Percentiles rank a stretch among this genome's conserved stretches.
Conservation (phyloP, 2,329 filamentous ascomycete genomes). For the Talaromyces sp. region DNA sequence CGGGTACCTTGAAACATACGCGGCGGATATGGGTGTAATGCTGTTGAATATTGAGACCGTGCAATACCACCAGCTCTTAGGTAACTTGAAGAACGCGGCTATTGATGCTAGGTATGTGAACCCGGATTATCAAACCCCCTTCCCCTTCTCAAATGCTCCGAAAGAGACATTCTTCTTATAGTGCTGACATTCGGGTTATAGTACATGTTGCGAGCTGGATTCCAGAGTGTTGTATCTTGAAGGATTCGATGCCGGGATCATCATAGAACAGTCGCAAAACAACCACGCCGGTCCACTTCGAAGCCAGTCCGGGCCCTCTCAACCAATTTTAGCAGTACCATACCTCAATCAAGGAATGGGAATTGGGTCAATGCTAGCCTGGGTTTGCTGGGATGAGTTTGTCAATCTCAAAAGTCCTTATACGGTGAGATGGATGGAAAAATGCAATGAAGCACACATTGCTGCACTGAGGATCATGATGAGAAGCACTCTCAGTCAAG, state of each 20-base stretch:
- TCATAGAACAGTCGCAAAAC: slow-evolving; percentile 8
- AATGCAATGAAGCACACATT: slow-evolving; percentile 9
- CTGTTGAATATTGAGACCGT: slow-evolving; percentile 8
- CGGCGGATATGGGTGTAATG: slow-evolving; percentile 9
- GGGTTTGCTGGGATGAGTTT: slow-evolving; percentile 27
- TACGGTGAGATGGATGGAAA: slow-evolving; percentile 24
- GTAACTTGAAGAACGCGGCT: slow-evolving; percentile 7
- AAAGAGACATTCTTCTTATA: neutral
- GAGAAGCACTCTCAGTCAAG: slow-evolving; percentile 9
- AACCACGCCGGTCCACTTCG: slow-evolving; percentile 6
- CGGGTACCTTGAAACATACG: slow-evolving; percentile 10
- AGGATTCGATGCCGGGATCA: slow-evolving; percentile 9
- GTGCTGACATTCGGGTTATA: neutral
- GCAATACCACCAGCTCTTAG: slow-evolving; percentile 1
- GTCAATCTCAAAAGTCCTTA: slow-evolving; percentile 23
- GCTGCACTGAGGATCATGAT: slow-evolving; percentile 6
- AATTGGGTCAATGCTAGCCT: slow-evolving; percentile 22
- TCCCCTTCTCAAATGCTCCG: neutral
- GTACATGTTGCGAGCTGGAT: slow-evolving; percentile 7
- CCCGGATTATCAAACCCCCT: neutral
- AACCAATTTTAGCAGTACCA: slow-evolving; percentile 6
- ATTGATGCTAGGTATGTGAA: neutral
- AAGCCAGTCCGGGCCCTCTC: neutral
- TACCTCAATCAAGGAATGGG: slow-evolving; percentile 5
- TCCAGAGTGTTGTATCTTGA: slow-evolving; percentile 9